These are phyloP conservation scores for carrot (Daucus carota) DNA, from an alignment of 129 eudicot genomes.

Conservation along the genomic window DH1_v3.0 NC_030384.2:46282501-46283000, in stretches of 20 bases:
- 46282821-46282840: not conserved
- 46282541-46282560: too few relatives aligned
- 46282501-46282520: too few relatives aligned
- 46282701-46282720: not conserved
- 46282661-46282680: too few relatives aligned
- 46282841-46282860: not conserved
- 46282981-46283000: slow-evolving; percentile 96
- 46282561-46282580: too few relatives aligned
- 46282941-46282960: slow-evolving; percentile 17
- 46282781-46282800: not conserved
- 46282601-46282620: too few relatives aligned
- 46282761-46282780: not conserved
- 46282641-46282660: too few relatives aligned
- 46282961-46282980: slow-evolving; percentile 51
- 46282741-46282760: not conserved
- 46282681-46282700: not conserved
- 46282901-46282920: slow-evolving; percentile 3
- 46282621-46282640: too few relatives aligned
- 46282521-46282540: too few relatives aligned
- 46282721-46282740: not conserved
- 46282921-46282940: not conserved
- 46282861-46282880: not conserved
- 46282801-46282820: not conserved
- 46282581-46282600: too few relatives aligned
- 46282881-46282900: not conserved